phyloP scores from a whole-genome alignment of 768 basidiomycete species.

The Russula vinacea region DNA sequence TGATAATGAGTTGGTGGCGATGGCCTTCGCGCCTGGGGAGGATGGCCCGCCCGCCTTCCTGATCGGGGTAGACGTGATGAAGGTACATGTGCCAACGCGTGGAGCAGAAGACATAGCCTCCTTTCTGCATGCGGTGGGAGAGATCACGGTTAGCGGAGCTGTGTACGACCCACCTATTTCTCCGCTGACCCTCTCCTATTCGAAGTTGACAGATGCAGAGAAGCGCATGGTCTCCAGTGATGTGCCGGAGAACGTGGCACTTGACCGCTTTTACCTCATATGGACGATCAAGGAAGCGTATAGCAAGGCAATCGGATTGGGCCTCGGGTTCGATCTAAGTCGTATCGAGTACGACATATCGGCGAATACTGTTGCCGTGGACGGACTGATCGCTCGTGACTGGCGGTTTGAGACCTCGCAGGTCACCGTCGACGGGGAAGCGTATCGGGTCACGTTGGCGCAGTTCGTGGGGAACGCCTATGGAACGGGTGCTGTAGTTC shows the following conservation, averaged over 20 bases:
- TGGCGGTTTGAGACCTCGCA: constrained; percentile 70
- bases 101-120: constrained; percentile 51
- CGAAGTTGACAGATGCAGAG: constrained; percentile 45
- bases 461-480: constrained; percentile 49
- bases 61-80: constrained; percentile 83
- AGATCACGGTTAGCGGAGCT: constrained; percentile 55
- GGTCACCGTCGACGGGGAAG: constrained; percentile 45
- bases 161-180: constrained; percentile 21
- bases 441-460: constrained; percentile 67
- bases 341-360: constrained; percentile 68
- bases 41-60: constrained; percentile 55
- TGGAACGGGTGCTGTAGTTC: constrained; percentile 19
- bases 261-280: constrained; percentile 71
- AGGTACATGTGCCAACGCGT: constrained; percentile 53
- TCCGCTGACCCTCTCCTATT: neutral
- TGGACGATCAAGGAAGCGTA: constrained; percentile 94
- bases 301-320: constrained; percentile 81
- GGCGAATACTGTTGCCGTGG: constrained; percentile 53
- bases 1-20: constrained; percentile 67
- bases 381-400: constrained; percentile 52
- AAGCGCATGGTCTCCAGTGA: constrained; percentile 35
- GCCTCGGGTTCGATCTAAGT: constrained; percentile 77
- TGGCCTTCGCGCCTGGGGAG: constrained; percentile 50
- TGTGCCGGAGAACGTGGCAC: constrained; percentile 47
- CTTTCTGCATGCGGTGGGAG: constrained; percentile 61